A percentile compares a stretch with the other conserved stretches of the same genome.
Evolutionary conservation across 495 filamentous ascomycete species (phyloP).

Genomic region (Annulohypoxylon maeteangense): DNA sequence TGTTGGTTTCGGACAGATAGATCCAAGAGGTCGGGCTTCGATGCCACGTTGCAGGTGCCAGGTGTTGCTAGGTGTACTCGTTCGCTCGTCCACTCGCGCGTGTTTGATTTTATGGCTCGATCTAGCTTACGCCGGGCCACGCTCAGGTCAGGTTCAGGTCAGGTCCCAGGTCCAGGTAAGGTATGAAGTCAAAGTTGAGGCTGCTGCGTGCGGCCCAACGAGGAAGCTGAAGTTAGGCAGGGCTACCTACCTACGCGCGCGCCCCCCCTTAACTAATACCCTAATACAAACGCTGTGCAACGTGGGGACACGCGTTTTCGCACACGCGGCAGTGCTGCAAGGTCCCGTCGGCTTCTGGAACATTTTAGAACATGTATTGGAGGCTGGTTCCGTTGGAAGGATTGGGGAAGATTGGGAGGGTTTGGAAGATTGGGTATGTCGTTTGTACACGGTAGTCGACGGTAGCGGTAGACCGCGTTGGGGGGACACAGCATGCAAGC

Average conservation of each 20-base stretch:
- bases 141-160: slow-evolving; percentile 1
- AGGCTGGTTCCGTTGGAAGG: slow-evolving; percentile 22
- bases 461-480: slow-evolving; percentile 25
- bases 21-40: slow-evolving; percentile 2
- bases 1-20: slow-evolving; percentile 24
- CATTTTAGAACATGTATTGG: slow-evolving; percentile 36
- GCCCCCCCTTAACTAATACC: not conserved
- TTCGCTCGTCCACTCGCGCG: slow-evolving; percentile 4
- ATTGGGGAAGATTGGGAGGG: not conserved
- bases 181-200: slow-evolving; percentile 46
- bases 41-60: slow-evolving; percentile 39
- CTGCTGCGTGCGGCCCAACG: slow-evolving; percentile 39
- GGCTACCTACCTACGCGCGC: slow-evolving; percentile 32
- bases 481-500: slow-evolving; percentile 26
- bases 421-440: no score
- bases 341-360: slow-evolving; percentile 45
- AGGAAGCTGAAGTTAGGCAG: slow-evolving; percentile 40
- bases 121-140: not conserved
- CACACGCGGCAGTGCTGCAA: slow-evolving; percentile 44
- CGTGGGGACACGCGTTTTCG: slow-evolving; percentile 44
- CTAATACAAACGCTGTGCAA: slow-evolving; percentile 44
- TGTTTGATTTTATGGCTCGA: slow-evolving; percentile 14
- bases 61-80: not conserved
- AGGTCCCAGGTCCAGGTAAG: not conserved
- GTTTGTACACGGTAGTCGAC: slow-evolving; percentile 39